phyloP scores from a whole-genome alignment of 2,329 filamentous ascomycete genomes.

The Fusarium bulbicola region DNA sequence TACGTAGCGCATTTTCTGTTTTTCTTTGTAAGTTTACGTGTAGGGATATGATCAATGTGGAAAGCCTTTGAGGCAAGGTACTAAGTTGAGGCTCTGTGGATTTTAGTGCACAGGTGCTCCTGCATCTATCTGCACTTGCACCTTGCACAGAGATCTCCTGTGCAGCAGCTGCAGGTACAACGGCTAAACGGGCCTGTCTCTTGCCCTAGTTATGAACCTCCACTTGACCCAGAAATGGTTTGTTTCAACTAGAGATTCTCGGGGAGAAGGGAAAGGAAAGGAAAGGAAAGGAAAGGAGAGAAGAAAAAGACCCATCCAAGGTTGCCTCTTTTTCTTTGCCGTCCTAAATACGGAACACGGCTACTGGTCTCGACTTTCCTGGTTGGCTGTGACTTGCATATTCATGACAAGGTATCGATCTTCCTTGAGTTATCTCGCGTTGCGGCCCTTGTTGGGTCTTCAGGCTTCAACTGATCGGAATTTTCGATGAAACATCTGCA shows the following conservation, averaged over 20 bases:
- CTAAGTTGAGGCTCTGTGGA: constrained; percentile 4
- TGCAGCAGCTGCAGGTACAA: constrained; percentile 11
- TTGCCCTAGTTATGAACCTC: neutral
- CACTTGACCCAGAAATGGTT: constrained; percentile 17
- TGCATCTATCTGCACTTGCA: constrained; percentile 1
- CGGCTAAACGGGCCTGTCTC: neutral
- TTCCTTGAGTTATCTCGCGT: neutral
- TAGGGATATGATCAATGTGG: neutral
- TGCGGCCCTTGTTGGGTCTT: neutral
- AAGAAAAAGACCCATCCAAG: constrained; percentile 7
- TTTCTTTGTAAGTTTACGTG: neutral
- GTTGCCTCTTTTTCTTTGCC: neutral
- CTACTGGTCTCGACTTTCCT: constrained; percentile 7
- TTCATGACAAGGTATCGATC: neutral
- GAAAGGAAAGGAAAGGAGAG: neutral
- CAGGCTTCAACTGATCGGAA: neutral
- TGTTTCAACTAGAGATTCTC: constrained; percentile 22
- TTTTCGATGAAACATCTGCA: constrained; percentile 20
- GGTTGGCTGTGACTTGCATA: constrained; percentile 5
- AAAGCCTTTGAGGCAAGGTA: neutral
- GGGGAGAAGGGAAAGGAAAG: constrained; percentile 3
- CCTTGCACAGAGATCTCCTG: constrained; percentile 14
- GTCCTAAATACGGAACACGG: constrained; percentile 18
- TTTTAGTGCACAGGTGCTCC: neutral
- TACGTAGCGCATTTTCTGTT: neutral